Conservation (phyloP, 2,329 filamentous ascomycete species). For the Decorospora gaudefroyi region DNA sequence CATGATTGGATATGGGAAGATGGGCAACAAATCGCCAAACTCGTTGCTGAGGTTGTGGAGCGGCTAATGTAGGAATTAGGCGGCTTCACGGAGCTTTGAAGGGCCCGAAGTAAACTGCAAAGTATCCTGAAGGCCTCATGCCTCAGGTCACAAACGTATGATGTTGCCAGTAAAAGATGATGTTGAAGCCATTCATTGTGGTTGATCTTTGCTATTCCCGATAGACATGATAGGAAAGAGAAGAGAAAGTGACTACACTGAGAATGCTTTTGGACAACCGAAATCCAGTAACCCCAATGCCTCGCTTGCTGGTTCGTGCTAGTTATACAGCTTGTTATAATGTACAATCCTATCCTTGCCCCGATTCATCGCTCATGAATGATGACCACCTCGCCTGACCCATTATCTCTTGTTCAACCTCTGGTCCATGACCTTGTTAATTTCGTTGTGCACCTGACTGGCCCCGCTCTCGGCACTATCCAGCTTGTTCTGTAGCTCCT, state of each 20-base stretch:
- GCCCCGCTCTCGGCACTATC: conserved; percentile 30
- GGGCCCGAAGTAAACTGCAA: too few species aligned
- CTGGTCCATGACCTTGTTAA: conserved; percentile 45
- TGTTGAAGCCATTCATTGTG: conserved; percentile 2
- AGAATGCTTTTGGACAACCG: conserved; percentile 18
- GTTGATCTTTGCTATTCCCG: conserved; percentile 9
- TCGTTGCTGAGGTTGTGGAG: conserved; percentile 39
- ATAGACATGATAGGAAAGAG: conserved; percentile 21
- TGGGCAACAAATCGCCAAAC: conserved; percentile 60
- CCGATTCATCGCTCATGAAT: neutral
- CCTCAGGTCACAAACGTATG: too few species aligned
- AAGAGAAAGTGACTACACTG: conserved; percentile 23
- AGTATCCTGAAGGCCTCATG: too few species aligned
- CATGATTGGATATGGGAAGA: conserved; percentile 69
- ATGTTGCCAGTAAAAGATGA: neutral
- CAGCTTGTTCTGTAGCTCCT: conserved; percentile 38
- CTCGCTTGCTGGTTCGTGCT: conserved; percentile 29
- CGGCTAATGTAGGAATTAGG: conserved; percentile 21
- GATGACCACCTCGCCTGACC: too few species aligned
- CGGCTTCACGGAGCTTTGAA: too few species aligned
- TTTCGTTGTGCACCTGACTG: conserved; percentile 37
- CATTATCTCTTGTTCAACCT: conserved; percentile 40
- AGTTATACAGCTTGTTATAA: conserved; percentile 41
- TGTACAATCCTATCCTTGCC: conserved; percentile 28
- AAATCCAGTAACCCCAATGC: conserved; percentile 27